Percentiles rank a stretch among this genome's conserved stretches.
Evolutionary conservation across 805 yeast species (phyloP).

Genomic region (Cyberlindnera japonica): DNA sequence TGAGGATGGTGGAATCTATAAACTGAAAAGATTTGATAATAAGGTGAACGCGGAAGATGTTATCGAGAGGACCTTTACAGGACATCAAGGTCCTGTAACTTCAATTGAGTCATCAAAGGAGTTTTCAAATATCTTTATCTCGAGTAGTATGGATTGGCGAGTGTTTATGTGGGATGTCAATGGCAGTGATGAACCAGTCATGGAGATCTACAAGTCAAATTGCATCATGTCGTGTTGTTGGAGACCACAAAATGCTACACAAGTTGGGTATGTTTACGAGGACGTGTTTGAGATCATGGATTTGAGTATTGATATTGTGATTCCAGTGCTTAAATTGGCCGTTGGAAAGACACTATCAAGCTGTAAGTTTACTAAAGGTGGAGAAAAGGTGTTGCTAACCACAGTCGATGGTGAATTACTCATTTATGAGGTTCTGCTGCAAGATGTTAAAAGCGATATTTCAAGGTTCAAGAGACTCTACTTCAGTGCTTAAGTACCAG

Average conservation of each 20-base stretch:
- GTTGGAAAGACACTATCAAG: constrained; percentile 13
- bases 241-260: constrained; percentile 27
- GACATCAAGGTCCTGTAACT: constrained; percentile 30
- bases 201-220: constrained; percentile 25
- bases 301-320: constrained; percentile 25
- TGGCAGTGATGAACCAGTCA: constrained; percentile 18
- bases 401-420: constrained; percentile 16
- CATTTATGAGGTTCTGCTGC: constrained; percentile 18
- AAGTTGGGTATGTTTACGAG: constrained; percentile 30
- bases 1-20: constrained; percentile 34
- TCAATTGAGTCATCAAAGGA: constrained; percentile 14
- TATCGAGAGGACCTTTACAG: constrained; percentile 21
- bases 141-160: constrained; percentile 32
- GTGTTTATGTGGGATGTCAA: constrained; percentile 28
- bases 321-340: constrained; percentile 21
- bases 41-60: constrained; percentile 13
- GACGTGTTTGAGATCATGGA: constrained; percentile 32
- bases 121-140: constrained; percentile 24
- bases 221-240: constrained; percentile 28
- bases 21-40: constrained; percentile 26
- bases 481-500: constrained; percentile 1
- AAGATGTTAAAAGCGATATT: constrained; percentile 15
- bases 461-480: constrained; percentile 22
- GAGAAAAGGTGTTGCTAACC: constrained; percentile 16
- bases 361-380: constrained; percentile 19